phyloP scores from a whole-genome alignment of 495 filamentous ascomycete species.

The Xylaria palmicola region DNA sequence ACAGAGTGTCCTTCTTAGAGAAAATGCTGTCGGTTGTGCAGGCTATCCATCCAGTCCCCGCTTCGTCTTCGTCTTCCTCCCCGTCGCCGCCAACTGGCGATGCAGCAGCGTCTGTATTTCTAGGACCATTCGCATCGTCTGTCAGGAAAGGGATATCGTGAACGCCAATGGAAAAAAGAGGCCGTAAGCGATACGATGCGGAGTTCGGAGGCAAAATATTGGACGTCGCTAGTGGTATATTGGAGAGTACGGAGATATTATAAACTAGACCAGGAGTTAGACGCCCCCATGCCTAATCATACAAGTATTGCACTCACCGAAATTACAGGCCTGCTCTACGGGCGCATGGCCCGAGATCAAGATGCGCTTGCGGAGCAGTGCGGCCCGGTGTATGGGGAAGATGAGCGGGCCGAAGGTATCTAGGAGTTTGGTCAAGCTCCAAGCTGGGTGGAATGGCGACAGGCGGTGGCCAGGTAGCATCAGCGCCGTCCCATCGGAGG shows the following conservation, averaged over 20 bases:
- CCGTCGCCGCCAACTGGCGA: slow-evolving; percentile 22
- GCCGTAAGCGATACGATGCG: slow-evolving; percentile 65
- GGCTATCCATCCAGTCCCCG: slow-evolving; percentile 76
- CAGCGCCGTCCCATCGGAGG: slow-evolving; percentile 60
- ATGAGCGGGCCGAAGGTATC: slow-evolving; percentile 86
- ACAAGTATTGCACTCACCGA: slow-evolving; percentile 55
- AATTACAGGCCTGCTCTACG: slow-evolving; percentile 82
- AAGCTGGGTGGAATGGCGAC: slow-evolving; percentile 79
- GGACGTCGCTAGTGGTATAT: slow-evolving; percentile 63
- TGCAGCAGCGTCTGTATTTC: slow-evolving; percentile 20
- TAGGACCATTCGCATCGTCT: slow-evolving; percentile 45
- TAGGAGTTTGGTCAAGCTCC: slow-evolving; percentile 72
- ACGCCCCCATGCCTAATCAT: not conserved
- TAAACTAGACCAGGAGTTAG: slow-evolving; percentile 62
- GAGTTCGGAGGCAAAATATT: slow-evolving; percentile 62
- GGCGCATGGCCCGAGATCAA: slow-evolving; percentile 81
- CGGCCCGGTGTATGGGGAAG: slow-evolving; percentile 88
- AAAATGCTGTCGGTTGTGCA: slow-evolving; percentile 94
- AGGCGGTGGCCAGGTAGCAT: slow-evolving; percentile 68
- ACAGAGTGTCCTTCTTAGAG: slow-evolving; percentile 77
- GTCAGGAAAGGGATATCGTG: slow-evolving; percentile 85
- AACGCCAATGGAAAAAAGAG: slow-evolving; percentile 86
- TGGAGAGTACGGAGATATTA: slow-evolving; percentile 85
- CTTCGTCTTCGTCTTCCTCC: too few species aligned
- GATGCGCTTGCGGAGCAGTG: slow-evolving; percentile 82